Conservation (phyloP, 2,329 filamentous ascomycete species). For the Aspergillus neoniger region DNA sequence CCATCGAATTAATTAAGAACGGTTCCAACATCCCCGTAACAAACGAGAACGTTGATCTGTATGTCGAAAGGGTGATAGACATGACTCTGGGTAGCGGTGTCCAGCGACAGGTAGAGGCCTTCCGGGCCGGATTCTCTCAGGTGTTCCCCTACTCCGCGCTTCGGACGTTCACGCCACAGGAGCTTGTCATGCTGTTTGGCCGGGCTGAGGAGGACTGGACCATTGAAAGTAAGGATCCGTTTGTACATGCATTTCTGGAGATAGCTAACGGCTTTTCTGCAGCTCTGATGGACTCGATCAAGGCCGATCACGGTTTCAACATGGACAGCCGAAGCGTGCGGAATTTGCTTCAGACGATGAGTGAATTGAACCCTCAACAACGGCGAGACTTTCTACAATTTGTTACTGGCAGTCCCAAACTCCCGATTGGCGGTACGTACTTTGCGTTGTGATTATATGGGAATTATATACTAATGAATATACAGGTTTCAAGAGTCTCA, state of each 20-base stretch:
- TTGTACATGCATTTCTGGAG: too few species aligned
- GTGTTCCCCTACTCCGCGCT: slow-evolving; percentile 95
- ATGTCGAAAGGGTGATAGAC: slow-evolving; percentile 87
- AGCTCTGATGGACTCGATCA: slow-evolving; percentile 97
- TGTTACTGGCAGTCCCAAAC: slow-evolving; percentile 94
- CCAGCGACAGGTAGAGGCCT: slow-evolving; percentile 84
- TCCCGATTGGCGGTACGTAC: slow-evolving; percentile 87
- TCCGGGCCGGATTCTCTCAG: slow-evolving; percentile 86
- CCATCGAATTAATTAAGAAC: slow-evolving; percentile 76
- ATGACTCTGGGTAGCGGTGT: slow-evolving; percentile 89
- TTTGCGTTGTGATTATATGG: not conserved
- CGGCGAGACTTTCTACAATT: slow-evolving; percentile 96
- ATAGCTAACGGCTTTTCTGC: slow-evolving; percentile 30
- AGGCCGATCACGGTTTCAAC: slow-evolving; percentile 97
- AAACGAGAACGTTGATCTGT: slow-evolving; percentile 86
- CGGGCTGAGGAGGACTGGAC: slow-evolving; percentile 95
- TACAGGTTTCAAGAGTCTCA: slow-evolving; percentile 90
- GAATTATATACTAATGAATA: slow-evolving; percentile 35
- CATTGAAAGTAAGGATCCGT: slow-evolving; percentile 77
- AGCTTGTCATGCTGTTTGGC: slow-evolving; percentile 92
- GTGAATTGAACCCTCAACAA: slow-evolving; percentile 71
- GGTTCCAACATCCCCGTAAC: slow-evolving; percentile 76
- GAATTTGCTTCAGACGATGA: slow-evolving; percentile 93
- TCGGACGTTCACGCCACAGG: slow-evolving; percentile 90
- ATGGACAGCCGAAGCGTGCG: slow-evolving; percentile 96